phyloP scores from a whole-genome alignment of 495 filamentous ascomycete species.

The Letharia lupina region DNA sequence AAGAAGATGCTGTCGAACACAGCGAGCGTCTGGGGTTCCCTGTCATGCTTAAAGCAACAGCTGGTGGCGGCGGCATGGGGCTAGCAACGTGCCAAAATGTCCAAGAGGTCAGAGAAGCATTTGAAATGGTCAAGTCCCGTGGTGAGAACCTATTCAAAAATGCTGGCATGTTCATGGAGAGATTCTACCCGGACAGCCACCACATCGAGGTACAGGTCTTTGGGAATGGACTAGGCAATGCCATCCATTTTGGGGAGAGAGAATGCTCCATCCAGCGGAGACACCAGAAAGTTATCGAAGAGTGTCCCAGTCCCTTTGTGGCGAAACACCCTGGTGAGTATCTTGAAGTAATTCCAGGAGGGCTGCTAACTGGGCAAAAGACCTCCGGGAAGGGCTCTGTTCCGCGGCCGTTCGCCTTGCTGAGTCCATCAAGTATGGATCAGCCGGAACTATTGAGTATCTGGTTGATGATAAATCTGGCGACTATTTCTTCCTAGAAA shows the following conservation, averaged over 20 bases:
- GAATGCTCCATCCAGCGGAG: constrained; percentile 42
- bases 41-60: constrained; percentile 51
- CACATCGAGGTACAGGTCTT: constrained; percentile 44
- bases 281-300: constrained; percentile 52
- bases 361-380: constrained; percentile 19
- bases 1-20: constrained; percentile 38
- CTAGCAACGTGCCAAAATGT: constrained; percentile 35
- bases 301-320: constrained; percentile 46
- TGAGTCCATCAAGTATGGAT: constrained; percentile 46
- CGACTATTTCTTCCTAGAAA: constrained; percentile 58
- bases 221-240: constrained; percentile 37
- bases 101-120: constrained; percentile 34
- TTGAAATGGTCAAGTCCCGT: constrained; percentile 32
- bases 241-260: constrained; percentile 37
- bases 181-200: constrained; percentile 36
- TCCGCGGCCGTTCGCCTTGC: constrained; percentile 45
- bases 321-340: constrained; percentile 30
- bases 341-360: neutral
- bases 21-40: constrained; percentile 44
- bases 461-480: constrained; percentile 51
- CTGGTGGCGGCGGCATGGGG: constrained; percentile 52
- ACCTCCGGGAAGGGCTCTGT: constrained; percentile 40
- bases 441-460: constrained; percentile 56
- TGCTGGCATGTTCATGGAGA: constrained; percentile 39
- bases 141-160: constrained; percentile 40